These are phyloP conservation scores for Talaromyces sp. DNA, from an alignment of 2,329 filamentous ascomycete species.

Conservation along the genomic window DNA sequence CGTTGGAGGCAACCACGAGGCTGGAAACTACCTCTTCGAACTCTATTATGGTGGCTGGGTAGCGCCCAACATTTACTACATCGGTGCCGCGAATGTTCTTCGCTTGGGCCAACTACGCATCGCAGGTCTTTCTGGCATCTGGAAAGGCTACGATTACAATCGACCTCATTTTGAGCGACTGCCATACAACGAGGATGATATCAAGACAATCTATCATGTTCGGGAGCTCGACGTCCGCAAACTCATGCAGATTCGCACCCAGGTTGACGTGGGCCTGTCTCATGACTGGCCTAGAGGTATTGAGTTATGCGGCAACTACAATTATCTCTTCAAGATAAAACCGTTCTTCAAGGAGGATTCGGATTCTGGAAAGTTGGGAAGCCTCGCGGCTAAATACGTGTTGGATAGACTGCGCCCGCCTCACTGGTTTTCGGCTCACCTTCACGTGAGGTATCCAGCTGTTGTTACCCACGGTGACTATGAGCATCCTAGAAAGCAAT, in stretches of 20 bases:
- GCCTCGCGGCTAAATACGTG: slow-evolving; percentile 71
- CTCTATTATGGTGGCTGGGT: slow-evolving; percentile 97
- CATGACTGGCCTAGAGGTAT: slow-evolving; percentile 92
- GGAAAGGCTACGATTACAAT: slow-evolving; percentile 85
- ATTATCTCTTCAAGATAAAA: slow-evolving; percentile 69
- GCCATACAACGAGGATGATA: slow-evolving; percentile 73
- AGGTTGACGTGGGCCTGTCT: slow-evolving; percentile 86
- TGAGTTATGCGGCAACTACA: slow-evolving; percentile 71
- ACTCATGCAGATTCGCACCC: slow-evolving; percentile 75
- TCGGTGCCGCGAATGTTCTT: slow-evolving; percentile 87
- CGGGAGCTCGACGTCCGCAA: slow-evolving; percentile 89
- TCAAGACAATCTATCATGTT: slow-evolving; percentile 83
- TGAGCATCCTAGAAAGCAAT: slow-evolving; percentile 2
- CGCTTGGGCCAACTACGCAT: slow-evolving; percentile 81
- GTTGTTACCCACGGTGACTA: slow-evolving; percentile 48
- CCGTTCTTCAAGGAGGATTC: slow-evolving; percentile 73
- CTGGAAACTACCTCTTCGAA: slow-evolving; percentile 84
- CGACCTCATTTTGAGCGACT: slow-evolving; percentile 81
- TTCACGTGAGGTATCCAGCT: slow-evolving; percentile 85
- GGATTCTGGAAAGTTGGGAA: slow-evolving; percentile 71
- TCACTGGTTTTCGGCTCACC: slow-evolving; percentile 90
- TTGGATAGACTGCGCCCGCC: slow-evolving; percentile 76
- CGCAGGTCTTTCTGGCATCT: slow-evolving; percentile 87
- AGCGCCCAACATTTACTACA: slow-evolving; percentile 93
- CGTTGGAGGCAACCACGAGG: slow-evolving; percentile 93